Conservation (phyloP, 352 stramenopile species). For the Globisporangium emineosum region DNA sequence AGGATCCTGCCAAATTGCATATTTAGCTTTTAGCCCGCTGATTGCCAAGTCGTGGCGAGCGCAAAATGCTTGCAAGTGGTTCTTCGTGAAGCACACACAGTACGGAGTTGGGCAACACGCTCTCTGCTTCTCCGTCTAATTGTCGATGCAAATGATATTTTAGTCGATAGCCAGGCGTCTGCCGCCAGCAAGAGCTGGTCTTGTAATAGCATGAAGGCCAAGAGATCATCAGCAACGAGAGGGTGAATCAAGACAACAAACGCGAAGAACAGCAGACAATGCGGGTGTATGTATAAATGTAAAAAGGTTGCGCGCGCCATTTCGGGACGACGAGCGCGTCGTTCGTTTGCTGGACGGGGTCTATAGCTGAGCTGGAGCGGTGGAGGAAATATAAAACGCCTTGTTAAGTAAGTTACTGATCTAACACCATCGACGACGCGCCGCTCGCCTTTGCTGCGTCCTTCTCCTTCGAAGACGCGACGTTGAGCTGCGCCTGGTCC, state of each 20-base stretch:
- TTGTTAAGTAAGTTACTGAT: conserved; percentile 69
- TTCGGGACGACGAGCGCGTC: not conserved
- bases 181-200: not conserved
- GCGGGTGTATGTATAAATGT: not conserved
- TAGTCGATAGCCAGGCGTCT: not conserved
- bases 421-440: conserved; percentile 81
- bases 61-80: not conserved
- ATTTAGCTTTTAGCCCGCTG: not conserved
- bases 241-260: not conserved
- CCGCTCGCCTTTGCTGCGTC: conserved; percentile 44
- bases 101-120: no score
- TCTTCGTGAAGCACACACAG: not conserved
- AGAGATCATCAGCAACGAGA: not conserved
- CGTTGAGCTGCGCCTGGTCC: conserved; percentile 77
- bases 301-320: not conserved
- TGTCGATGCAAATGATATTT: no score
- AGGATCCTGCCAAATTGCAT: not conserved
- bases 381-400: conserved; percentile 15
- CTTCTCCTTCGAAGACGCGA: conserved; percentile 58
- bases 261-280: not conserved
- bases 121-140: not conserved
- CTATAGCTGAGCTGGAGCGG: not conserved
- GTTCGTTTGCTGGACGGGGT: not conserved
- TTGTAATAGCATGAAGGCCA: not conserved
- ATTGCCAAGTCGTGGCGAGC: not conserved